Evolutionary conservation across 768 basidiomycete genomes (phyloP), one percentile per base, ranked within the genome.

Genomic region (Obba rivulosa): DNA sequence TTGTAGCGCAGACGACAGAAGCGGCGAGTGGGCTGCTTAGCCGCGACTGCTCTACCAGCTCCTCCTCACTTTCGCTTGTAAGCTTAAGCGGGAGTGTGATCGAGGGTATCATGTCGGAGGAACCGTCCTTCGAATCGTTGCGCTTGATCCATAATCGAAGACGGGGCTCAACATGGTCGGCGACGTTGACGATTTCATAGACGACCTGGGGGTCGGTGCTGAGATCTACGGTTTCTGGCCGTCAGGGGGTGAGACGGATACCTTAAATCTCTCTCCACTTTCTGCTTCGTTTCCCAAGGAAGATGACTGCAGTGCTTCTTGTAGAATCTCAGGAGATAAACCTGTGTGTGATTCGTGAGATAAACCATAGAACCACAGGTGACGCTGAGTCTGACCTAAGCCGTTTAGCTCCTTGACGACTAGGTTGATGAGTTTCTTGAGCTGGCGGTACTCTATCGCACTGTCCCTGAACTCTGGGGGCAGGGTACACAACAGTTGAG

Each of bases 391-490:
- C 57, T 21, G 8, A 63, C 62, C 93, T 20, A 92, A 69, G 2
- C 78, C 74, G 3, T 78, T 72, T 16, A 97, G 80, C 65, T 97
- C 93, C 9, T 69, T 65, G 1, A 87, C 89, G 34, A 92, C 79
- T 60, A 83, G 76, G 53, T 89, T 87, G 56, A 97, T 93, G 24
- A 94, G 69, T 57, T 88, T 92, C 69, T 97, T 96, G 48, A 97
- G 81, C 87, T 95, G 82, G 25, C 87, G 75, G 61, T 96, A 96
- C 61, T 92, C 81, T 46, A 96, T 85, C 1, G 88, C 83, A 62
- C 82, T 85, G 18, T 84, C 75, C 22, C 80, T 74, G 57, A 93
- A 74, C 47, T 92, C 88, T 31, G 81, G 79, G 0, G 92, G 91
- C 11, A 94, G 78, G 7, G 75, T 75, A 45, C 73, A 65, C 25